These are phyloP conservation scores for Trichoderma citrinoviride DNA, from an alignment of 2,329 filamentous ascomycete genomes.

Conservation along the genomic window DNA sequence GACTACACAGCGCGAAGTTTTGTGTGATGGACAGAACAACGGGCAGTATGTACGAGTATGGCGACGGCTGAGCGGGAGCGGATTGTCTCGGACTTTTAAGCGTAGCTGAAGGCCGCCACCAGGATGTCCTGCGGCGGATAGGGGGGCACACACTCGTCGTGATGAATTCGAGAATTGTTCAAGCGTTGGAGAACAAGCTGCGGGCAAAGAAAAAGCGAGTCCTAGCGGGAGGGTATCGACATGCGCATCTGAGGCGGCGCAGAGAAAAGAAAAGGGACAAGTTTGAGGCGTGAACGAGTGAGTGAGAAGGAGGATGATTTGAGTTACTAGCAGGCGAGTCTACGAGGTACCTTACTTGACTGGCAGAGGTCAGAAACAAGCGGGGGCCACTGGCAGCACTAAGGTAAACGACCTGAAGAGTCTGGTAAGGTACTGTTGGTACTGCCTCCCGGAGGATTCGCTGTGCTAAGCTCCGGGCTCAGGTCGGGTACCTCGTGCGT, in stretches of 20 bases:
- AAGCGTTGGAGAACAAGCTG: neutral
- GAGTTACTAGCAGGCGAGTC: neutral
- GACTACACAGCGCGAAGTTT: neutral
- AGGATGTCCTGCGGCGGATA: neutral
- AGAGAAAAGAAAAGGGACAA: neutral
- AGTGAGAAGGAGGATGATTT: neutral
- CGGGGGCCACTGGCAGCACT: no score
- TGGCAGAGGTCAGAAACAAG: no score
- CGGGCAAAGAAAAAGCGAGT: neutral
- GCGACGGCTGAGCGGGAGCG: neutral
- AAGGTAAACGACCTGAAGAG: no score
- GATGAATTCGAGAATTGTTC: neutral
- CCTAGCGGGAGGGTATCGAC: neutral
- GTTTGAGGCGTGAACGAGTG: neutral
- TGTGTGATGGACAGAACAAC: neutral
- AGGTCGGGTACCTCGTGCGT: no score
- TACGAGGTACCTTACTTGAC: no score
- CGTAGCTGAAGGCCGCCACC: neutral
- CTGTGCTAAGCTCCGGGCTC: no score
- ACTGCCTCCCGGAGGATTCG: no score
- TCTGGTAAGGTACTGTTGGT: no score
- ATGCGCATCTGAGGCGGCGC: conserved; percentile 1
- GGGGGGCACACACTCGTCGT: neutral
- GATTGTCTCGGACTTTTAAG: neutral
- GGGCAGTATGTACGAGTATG: neutral